Evolutionary conservation across 2,329 filamentous ascomycete genomes (phyloP), one percentile per base, ranked within the genome.

Genomic region (Lasiodiplodia sp.): DNA sequence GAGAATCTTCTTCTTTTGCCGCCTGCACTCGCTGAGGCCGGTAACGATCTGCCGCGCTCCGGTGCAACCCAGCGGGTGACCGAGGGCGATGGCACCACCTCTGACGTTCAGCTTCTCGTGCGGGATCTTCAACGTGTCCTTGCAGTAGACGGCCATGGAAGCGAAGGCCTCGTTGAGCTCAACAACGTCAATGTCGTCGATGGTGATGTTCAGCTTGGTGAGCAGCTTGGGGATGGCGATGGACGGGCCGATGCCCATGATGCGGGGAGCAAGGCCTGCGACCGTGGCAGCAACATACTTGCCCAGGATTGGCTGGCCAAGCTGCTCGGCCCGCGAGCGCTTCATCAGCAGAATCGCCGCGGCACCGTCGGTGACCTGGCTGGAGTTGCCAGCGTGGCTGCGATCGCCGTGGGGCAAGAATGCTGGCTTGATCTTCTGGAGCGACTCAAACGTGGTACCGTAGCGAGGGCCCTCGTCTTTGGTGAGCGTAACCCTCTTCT

Each of bases 101-200:
- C 91, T 86, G 31, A 90, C 87, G 83, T 96, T 96, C 86, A 96
- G 87, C 88, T 94, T 95, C 75, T 86, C 80, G 80, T 87, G 87
- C 77, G 92, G 90, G 63, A 95, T 83, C 72, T 88, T 88, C 63
- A 96, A 86, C 72, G 78, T 82, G 69, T 85, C 79, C 4, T 92
- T 83, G 83, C 94, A 97, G 87, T 97, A 98, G 37, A 97, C 94
- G 1, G 93, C 94, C 96, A 98, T 98, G 65, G 92, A 96, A 25
- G 94, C 95, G 76, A 99, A 99, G 1, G 96, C 96, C 87, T 99
- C 96, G 84, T 99, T 99, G 78, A 99, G 83, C 87, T 98, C 96
- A 74, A 95, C 86, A 44, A 98, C 87, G 77, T 99, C 96, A 71
- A 96, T 88, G 75, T 98, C 96, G 69, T 91, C 87, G 66, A 97